Evolutionary conservation across 2,329 filamentous ascomycete species (phyloP), one percentile per base, ranked within the genome.

Genomic region (Tothia fuscella): DNA sequence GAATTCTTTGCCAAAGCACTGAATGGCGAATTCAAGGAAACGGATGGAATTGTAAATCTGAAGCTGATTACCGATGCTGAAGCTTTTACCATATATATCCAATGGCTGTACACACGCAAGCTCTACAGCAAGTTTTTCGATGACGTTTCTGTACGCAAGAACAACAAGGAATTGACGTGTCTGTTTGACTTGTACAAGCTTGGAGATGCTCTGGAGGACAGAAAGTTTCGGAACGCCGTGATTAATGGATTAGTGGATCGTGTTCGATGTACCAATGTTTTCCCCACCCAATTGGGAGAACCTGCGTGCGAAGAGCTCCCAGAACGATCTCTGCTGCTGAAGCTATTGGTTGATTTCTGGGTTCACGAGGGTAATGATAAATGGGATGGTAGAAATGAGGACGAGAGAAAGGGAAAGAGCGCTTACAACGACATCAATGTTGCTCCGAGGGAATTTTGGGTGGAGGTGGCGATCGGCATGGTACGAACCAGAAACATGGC

Each of bases 371-470:
- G 32, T 13, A 34, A 17, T 34, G 32, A 34, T 9, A 12, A 10
- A 20, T 34, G 32, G 32, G 19, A 12, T 13, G n/a, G n/a, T n/a
- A n/a, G n/a, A n/a, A 20, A 4, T 5, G 12, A 7, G 19, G 16
- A 19, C 3, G 22, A 34, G 32, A 13, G 17, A 3, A 19, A 20
- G 32, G n/a, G n/a, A n/a, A n/a, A n/a, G n/a, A n/a, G n/a, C n/a
- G n/a, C n/a, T n/a, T n/a, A n/a, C n/a, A n/a, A n/a, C n/a, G n/a
- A n/a, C n/a, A n/a, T n/a, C n/a, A n/a, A n/a, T n/a, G 7, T 20
- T 19, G 32, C 32, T 17, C 32, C 32, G 7, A 34, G 22, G 13
- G 32, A 34, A 13, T 34, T 34, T 34, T 34, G 32, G 32, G n/a
- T 34, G 12, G 32, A 34, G 32, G 32, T 34, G 9, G 32, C n/a